A percentile compares a stretch with the other conserved stretches of the same genome.
These are phyloP conservation scores for Cornus kousa DNA, from an alignment of 148 eudicot species.

Conservation along the genomic window DNA sequence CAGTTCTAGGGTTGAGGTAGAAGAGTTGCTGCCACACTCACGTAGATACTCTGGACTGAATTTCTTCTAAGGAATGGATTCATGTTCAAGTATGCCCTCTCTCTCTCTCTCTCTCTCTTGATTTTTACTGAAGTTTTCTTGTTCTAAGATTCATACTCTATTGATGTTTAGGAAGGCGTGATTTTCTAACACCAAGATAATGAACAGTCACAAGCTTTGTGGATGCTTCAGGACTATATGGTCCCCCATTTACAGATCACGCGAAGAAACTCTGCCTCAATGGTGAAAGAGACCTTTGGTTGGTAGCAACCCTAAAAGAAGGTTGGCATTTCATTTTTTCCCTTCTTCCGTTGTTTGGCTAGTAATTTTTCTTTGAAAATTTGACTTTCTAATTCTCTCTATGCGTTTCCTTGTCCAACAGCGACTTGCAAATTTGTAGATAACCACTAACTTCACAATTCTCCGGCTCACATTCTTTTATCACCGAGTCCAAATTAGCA, in stretches of 20 bases:
- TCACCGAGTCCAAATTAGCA: background rate
- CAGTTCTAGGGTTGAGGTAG: conserved; percentile 56
- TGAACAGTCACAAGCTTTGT: background rate
- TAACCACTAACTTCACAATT: background rate
- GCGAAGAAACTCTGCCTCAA: background rate
- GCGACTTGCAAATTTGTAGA: background rate
- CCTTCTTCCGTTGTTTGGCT: background rate
- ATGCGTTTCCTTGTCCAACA: background rate
- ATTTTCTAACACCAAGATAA: background rate
- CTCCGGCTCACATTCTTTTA: background rate
- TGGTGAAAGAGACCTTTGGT: no score
- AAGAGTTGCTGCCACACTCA: conserved; percentile 53
- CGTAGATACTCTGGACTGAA: conserved; percentile 38
- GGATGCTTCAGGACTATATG: background rate
- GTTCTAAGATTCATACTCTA: background rate
- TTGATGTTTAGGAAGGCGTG: background rate
- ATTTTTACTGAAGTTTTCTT: background rate
- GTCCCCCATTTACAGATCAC: background rate
- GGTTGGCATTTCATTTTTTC: background rate
- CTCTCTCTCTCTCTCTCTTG: conserved; percentile 1
- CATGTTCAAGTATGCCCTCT: background rate
- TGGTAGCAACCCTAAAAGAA: background rate
- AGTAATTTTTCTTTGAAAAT: background rate
- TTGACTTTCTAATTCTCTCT: conserved; percentile 22
- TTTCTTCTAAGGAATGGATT: conserved; percentile 21